Percentiles rank a stretch among this genome's conserved stretches.
Evolutionary conservation across 2,329 filamentous ascomycete species (phyloP).

Genomic region (Neofusicoccum ribis): DNA sequence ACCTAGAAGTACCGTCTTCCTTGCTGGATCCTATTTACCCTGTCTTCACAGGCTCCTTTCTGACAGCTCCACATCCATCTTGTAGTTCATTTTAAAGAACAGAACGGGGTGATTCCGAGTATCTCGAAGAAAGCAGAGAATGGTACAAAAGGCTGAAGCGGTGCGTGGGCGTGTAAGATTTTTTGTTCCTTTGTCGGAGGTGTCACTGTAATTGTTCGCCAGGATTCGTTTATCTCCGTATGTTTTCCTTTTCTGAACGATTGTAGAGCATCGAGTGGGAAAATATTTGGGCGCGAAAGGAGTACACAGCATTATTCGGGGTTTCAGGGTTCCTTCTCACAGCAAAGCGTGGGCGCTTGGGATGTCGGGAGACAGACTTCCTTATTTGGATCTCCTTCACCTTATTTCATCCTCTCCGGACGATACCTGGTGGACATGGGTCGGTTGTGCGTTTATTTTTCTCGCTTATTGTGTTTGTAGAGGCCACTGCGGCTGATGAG

Average conservation of each 20-base stretch:
- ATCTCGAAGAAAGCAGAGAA: too few species aligned
- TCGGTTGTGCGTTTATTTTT: background rate
- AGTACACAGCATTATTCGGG: background rate
- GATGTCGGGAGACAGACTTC: conserved; percentile 6
- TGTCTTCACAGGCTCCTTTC: too few species aligned
- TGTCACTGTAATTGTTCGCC: too few species aligned
- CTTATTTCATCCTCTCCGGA: background rate
- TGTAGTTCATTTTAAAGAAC: too few species aligned
- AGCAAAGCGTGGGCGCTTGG: conserved; percentile 14
- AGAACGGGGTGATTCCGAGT: too few species aligned
- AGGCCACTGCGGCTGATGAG: background rate
- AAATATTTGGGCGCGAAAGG: background rate
- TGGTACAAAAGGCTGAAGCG: too few species aligned
- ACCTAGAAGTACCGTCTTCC: too few species aligned
- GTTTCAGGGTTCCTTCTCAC: background rate
- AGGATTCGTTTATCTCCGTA: background rate
- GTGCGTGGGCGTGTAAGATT: too few species aligned
- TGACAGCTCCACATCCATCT: too few species aligned
- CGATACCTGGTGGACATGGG: too few species aligned
- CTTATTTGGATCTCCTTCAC: background rate
- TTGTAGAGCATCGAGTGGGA: background rate
- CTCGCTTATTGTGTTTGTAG: background rate
- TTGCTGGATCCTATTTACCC: too few species aligned
- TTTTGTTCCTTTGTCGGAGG: too few species aligned
- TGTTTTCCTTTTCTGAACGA: background rate